Conservation (phyloP, 1,284 basidiomycete species). For the Rhodotorula mucilaginosa region DNA sequence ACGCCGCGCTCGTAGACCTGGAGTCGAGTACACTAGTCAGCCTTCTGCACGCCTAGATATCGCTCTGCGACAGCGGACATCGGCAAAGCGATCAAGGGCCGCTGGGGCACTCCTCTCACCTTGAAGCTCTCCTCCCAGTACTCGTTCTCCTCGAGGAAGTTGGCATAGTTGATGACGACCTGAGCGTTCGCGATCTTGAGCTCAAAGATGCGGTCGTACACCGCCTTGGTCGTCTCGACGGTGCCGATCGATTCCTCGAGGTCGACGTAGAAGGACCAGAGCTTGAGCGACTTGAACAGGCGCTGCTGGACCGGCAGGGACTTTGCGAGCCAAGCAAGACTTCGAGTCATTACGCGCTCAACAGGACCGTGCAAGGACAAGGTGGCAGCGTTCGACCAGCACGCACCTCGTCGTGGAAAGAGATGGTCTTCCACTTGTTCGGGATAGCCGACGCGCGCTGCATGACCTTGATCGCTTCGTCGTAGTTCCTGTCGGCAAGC, state of each 20-base stretch:
- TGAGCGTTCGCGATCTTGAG: slow-evolving; percentile 97
- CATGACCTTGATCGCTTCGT: slow-evolving; percentile 91
- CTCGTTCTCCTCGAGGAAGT: slow-evolving; percentile 93
- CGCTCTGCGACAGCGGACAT: neutral
- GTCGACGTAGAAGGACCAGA: slow-evolving; percentile 99
- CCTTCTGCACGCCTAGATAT: no score
- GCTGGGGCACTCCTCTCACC: slow-evolving; percentile 50
- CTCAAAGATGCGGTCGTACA: slow-evolving; percentile 96
- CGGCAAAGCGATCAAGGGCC: neutral
- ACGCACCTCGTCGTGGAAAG: slow-evolving; percentile 90
- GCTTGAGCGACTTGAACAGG: slow-evolving; percentile 94
- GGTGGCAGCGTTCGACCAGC: no score
- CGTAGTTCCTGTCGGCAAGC: slow-evolving; percentile 70
- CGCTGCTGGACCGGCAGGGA: slow-evolving; percentile 80
- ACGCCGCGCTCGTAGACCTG: slow-evolving; percentile 95
- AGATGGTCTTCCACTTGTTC: slow-evolving; percentile 77
- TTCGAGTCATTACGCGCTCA: neutral
- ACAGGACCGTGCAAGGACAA: no score
- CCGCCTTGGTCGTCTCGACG: slow-evolving; percentile 84
- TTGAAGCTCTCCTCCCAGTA: slow-evolving; percentile 99
- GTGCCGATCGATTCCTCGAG: slow-evolving; percentile 94
- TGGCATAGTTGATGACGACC: slow-evolving; percentile 94
- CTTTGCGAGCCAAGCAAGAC: slow-evolving; percentile 49
- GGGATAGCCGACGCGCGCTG: slow-evolving; percentile 89
- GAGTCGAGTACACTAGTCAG: neutral